Evolutionary conservation across 2,329 filamentous ascomycete genomes (phyloP).

Genomic region (Phialophora expanda): DNA sequence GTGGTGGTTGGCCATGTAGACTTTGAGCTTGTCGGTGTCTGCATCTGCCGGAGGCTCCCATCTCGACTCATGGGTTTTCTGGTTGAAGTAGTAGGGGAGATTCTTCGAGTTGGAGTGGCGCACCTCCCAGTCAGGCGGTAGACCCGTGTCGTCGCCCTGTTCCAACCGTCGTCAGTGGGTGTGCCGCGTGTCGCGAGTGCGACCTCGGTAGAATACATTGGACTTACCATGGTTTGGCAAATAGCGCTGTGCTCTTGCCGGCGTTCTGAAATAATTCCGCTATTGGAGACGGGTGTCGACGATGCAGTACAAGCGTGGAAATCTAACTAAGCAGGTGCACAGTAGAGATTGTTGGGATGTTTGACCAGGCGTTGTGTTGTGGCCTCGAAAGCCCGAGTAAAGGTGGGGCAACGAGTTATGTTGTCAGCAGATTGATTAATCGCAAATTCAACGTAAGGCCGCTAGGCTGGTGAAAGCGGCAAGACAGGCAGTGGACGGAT

Average conservation of each 20-base stretch:
- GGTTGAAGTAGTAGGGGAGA: slow-evolving; percentile 98
- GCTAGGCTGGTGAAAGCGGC: slow-evolving; percentile 3
- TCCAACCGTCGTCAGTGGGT: slow-evolving; percentile 7
- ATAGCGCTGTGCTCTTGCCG: background rate
- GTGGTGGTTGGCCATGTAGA: slow-evolving; percentile 90
- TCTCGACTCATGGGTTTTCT: slow-evolving; percentile 80
- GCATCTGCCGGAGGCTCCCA: slow-evolving; percentile 92
- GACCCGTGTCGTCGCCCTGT: slow-evolving; percentile 66
- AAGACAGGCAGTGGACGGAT: background rate
- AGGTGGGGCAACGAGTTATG: slow-evolving; percentile 22
- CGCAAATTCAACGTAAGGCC: background rate
- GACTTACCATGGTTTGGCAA: slow-evolving; percentile 28
- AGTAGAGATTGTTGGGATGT: slow-evolving; percentile 1
- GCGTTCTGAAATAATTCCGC: background rate
- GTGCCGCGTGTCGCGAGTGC: slow-evolving; percentile 1
- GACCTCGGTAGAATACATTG: background rate
- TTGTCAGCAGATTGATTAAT: slow-evolving; percentile 18
- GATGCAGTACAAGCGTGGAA: background rate
- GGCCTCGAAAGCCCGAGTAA: slow-evolving; percentile 1
- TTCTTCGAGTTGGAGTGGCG: slow-evolving; percentile 98
- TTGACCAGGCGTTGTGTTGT: background rate
- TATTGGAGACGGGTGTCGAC: background rate
- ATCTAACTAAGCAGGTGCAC: background rate
- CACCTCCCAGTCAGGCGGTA: slow-evolving; percentile 90
- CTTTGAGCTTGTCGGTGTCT: slow-evolving; percentile 89